A percentile compares a stretch with the other conserved stretches of the same genome.
These are phyloP conservation scores for Neurospora sp. DNA, from an alignment of 495 filamentous ascomycete genomes.

Conservation along the genomic window DNA sequence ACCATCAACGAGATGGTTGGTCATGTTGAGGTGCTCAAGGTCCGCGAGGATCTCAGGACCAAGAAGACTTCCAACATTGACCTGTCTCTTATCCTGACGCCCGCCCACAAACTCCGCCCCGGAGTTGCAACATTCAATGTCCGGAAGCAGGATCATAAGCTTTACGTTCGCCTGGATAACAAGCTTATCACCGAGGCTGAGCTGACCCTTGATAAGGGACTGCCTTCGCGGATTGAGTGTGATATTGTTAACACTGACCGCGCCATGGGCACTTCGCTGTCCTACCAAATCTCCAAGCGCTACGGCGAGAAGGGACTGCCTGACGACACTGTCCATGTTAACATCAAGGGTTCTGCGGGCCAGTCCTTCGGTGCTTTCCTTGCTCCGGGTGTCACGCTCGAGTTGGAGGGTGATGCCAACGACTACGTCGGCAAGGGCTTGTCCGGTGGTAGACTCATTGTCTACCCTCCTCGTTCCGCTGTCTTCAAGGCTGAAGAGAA, in stretches of 20 bases:
- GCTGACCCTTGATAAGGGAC: constrained; percentile 89
- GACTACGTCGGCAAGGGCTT: constrained; percentile 98
- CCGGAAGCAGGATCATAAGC: constrained; percentile 91
- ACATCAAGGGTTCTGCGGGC: constrained; percentile 96
- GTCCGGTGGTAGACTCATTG: constrained; percentile 88
- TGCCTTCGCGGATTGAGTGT: constrained; percentile 91
- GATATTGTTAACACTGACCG: constrained; percentile 99
- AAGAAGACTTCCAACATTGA: constrained; percentile 91
- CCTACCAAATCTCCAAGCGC: constrained; percentile 89
- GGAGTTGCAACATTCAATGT: constrained; percentile 98
- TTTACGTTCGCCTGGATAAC: constrained; percentile 94
- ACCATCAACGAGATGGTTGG: constrained; percentile 99
- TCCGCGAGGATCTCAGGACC: constrained; percentile 80
- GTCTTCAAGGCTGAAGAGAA: constrained; percentile 98
- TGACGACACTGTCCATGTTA: constrained; percentile 91
- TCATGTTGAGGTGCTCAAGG: constrained; percentile 75
- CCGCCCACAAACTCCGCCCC: constrained; percentile 89
- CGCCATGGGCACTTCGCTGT: constrained; percentile 86
- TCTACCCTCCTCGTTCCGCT: constrained; percentile 90
- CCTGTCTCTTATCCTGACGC: constrained; percentile 89
- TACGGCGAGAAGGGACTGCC: constrained; percentile 89
- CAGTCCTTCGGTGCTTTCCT: constrained; percentile 97
- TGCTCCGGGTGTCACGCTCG: constrained; percentile 88
- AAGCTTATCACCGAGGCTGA: constrained; percentile 98
- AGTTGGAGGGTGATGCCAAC: constrained; percentile 95